These are phyloP conservation scores for Brassica rapa DNA, from an alignment of 345 rosid genomes.

Conservation along the genomic window DNA sequence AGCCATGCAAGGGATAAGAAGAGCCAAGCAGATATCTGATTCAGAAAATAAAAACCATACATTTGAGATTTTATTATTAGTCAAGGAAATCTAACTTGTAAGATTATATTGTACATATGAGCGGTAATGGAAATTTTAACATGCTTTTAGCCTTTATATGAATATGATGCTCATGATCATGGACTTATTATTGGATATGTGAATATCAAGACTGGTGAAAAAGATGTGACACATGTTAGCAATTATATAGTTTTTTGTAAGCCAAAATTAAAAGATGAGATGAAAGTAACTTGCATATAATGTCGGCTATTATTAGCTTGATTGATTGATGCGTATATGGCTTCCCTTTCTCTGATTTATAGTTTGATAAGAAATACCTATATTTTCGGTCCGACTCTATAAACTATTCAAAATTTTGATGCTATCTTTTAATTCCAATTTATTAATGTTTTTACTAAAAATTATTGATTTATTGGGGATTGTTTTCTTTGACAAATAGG, in stretches of 20 bases:
- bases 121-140: background rate
- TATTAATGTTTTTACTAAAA: background rate
- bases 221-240: slow-evolving; percentile 23
- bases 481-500: background rate
- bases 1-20: slow-evolving; percentile 16
- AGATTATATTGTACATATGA: background rate
- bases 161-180: slow-evolving; percentile 18
- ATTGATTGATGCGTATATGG: background rate
- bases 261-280: slow-evolving; percentile 10
- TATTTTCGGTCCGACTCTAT: slow-evolving; percentile 25
- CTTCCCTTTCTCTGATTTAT: background rate
- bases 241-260: slow-evolving; percentile 4
- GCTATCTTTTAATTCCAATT: slow-evolving; percentile 10
- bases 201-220: slow-evolving; percentile 17
- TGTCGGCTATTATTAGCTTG: slow-evolving; percentile 33
- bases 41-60: background rate
- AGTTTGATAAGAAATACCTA: slow-evolving; percentile 1
- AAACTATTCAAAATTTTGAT: background rate
- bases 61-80: background rate
- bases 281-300: slow-evolving; percentile 10
- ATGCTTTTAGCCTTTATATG: slow-evolving; percentile 1
- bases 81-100: background rate
- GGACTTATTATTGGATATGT: slow-evolving; percentile 2
- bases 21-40: background rate
- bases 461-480: background rate